Evolutionary conservation across 371 early-diverging fungal genomes (phyloP).

Genomic region (Synchytrium microbalum): DNA sequence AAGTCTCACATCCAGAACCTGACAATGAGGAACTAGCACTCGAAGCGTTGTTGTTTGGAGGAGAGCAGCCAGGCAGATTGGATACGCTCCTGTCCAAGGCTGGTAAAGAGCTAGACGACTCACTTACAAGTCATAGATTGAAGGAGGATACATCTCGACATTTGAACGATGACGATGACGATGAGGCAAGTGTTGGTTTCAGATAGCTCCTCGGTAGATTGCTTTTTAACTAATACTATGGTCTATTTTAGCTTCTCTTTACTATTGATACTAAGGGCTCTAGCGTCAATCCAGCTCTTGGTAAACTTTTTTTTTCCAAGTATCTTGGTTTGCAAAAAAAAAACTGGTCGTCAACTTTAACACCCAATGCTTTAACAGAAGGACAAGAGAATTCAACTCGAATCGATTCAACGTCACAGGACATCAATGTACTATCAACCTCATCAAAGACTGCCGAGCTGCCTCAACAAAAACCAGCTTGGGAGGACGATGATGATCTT

Average conservation of each 20-base stretch:
- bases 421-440: too few species aligned
- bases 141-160: too few species aligned
- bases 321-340: too few species aligned
- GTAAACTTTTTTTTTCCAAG: background rate
- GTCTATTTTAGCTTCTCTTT: slow-evolving; percentile 5
- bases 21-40: slow-evolving; percentile 51
- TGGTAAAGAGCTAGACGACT: slow-evolving; percentile 1
- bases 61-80: slow-evolving; percentile 13
- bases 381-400: background rate
- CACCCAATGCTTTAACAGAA: too few species aligned
- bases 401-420: too few species aligned
- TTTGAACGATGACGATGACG: slow-evolving; percentile 14
- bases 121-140: too few species aligned
- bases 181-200: slow-evolving; percentile 7
- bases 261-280: slow-evolving; percentile 16
- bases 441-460: background rate
- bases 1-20: slow-evolving; percentile 4
- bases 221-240: background rate
- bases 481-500: slow-evolving; percentile 64
- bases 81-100: background rate
- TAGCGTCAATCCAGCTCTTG: slow-evolving; percentile 14
- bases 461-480: slow-evolving; percentile 41
- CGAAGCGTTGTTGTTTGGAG: slow-evolving; percentile 62
- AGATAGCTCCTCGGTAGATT: background rate
- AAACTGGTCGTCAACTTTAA: too few species aligned